phyloP scores from a whole-genome alignment of 163 green algal species.

The Chlorella variabilis region DNA sequence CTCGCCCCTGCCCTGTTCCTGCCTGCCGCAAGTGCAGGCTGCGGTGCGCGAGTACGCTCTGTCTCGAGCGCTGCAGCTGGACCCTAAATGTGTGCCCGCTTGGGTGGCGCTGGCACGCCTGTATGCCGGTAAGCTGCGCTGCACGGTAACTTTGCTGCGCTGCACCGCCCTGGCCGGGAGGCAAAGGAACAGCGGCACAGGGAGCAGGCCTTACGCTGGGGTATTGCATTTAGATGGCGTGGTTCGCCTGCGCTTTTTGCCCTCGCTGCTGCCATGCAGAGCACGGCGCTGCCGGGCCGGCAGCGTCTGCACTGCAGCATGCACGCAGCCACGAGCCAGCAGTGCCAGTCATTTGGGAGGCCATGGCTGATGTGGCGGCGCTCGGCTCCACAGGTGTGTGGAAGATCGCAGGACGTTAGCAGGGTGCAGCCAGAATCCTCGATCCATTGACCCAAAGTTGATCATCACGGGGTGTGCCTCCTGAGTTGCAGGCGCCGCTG shows the following conservation, averaged over 20 bases:
- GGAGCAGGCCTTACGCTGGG: too few relatives aligned
- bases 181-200: too few relatives aligned
- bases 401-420: too few relatives aligned
- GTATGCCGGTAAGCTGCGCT: conserved; percentile 53
- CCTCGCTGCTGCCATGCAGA: not conserved
- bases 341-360: conserved; percentile 74
- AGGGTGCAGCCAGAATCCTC: too few relatives aligned
- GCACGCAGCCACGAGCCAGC: conserved; percentile 74
- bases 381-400: conserved; percentile 38
- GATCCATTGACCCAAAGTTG: too few relatives aligned
- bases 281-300: conserved; percentile 33
- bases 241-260: too few relatives aligned
- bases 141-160: not conserved
- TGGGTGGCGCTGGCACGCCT: conserved; percentile 79
- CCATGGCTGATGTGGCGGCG: conserved; percentile 68
- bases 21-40: conserved; percentile 10
- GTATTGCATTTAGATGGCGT: too few relatives aligned
- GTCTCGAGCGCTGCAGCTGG: conserved; percentile 71
- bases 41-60: conserved; percentile 68
- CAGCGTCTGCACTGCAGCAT: conserved; percentile 58
- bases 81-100: conserved; percentile 62
- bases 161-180: too few relatives aligned
- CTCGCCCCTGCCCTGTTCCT: too few relatives aligned
- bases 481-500: conserved; percentile 21
- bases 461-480: too few relatives aligned